phyloP scores from a whole-genome alignment of 495 filamentous ascomycete genomes.

The Penicillium malachiteum region DNA sequence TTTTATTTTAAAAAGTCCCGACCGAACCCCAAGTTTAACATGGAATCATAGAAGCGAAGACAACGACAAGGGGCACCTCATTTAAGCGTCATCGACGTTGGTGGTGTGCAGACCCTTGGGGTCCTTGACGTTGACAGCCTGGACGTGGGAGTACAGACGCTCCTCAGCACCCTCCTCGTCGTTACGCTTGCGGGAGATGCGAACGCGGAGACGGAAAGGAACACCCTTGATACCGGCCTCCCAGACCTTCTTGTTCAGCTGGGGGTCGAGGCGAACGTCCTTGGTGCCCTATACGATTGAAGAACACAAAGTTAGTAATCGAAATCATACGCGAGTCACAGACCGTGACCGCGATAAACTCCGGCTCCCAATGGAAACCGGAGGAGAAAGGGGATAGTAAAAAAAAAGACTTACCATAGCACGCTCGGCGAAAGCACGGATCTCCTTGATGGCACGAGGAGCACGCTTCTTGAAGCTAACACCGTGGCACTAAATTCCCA shows the following conservation, averaged over 20 bases:
- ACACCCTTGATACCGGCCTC: conserved; percentile 98
- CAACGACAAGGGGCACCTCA: conserved; percentile 14
- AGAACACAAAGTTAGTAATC: not conserved
- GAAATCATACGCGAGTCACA: not conserved
- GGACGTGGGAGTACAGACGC: conserved; percentile 97
- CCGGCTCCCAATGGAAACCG: not conserved
- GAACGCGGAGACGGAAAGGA: conserved; percentile 91
- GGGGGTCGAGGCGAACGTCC: conserved; percentile 96
- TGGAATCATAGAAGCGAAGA: conserved; percentile 32
- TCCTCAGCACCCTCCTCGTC: conserved; percentile 99
- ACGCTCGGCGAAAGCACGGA: conserved; percentile 84
- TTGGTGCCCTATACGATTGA: conserved; percentile 70
- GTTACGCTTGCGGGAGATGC: conserved; percentile 99
- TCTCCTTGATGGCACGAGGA: conserved; percentile 98
- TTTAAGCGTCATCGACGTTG: conserved; percentile 62
- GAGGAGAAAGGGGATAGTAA: not conserved
- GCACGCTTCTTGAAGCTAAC: conserved; percentile 99
- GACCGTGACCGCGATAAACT: not conserved
- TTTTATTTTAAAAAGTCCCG: conserved; percentile 33
- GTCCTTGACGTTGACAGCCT: conserved; percentile 99
- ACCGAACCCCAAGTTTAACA: conserved; percentile 28
- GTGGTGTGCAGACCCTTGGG: conserved; percentile 92
- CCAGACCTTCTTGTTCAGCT: conserved; percentile 99
- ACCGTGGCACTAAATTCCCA: conserved; percentile 75
- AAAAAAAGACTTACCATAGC: conserved; percentile 96